Evolutionary conservation across 2,329 filamentous ascomycete genomes (phyloP).

Genomic region (Dendrostoma leiphaemia): DNA sequence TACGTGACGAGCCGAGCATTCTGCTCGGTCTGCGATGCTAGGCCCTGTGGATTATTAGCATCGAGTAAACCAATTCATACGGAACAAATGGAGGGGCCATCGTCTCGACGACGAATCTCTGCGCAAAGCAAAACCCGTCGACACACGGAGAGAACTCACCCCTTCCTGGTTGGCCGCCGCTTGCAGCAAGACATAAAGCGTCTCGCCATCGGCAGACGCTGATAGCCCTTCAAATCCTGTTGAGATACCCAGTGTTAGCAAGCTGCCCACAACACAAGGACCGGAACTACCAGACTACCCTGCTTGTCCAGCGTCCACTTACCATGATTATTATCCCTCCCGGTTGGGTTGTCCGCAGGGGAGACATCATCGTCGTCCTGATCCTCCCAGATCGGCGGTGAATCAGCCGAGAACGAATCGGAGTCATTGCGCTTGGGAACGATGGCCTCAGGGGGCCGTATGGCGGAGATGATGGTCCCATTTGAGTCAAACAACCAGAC

Average conservation of each 20-base stretch:
- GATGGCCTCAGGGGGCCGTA: slow-evolving; percentile 62
- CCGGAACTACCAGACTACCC: not conserved
- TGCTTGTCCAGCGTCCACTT: not conserved
- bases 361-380: slow-evolving; percentile 46
- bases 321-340: slow-evolving; percentile 66
- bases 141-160: slow-evolving; percentile 41
- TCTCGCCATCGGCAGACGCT: slow-evolving; percentile 59
- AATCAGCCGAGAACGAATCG: slow-evolving; percentile 53
- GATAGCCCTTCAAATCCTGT: slow-evolving; percentile 66
- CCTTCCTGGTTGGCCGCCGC: slow-evolving; percentile 59
- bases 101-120: no score
- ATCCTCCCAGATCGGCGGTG: not conserved
- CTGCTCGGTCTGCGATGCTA: slow-evolving; percentile 24
- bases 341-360: slow-evolving; percentile 55
- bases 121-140: not conserved
- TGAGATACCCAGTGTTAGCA: not conserved
- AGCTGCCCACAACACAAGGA: no score
- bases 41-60: not conserved
- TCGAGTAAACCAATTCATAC: no score
- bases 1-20: slow-evolving; percentile 65
- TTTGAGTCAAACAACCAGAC: slow-evolving; percentile 61
- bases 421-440: slow-evolving; percentile 62
- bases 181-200: slow-evolving; percentile 64
- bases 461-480: slow-evolving; percentile 61
- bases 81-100: no score